Conservation (phyloP, 805 yeast species). For the Yamadazyma kitorensis region DNA sequence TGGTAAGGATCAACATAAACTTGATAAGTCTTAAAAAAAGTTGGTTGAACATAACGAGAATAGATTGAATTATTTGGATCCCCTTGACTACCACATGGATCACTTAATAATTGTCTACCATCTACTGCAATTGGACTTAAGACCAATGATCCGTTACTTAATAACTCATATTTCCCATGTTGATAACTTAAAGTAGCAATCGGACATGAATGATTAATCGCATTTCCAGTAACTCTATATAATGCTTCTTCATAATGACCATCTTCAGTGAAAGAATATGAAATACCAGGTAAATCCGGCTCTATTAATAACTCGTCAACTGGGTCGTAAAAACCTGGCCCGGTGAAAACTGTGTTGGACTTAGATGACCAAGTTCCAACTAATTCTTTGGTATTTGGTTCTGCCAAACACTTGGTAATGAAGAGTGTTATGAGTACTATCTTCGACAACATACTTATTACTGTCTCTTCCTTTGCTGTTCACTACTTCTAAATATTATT, state of each 20-base stretch:
- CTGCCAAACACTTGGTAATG: too few relatives aligned
- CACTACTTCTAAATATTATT: too few relatives aligned
- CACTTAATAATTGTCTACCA: conserved; percentile 86
- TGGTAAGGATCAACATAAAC: conserved; percentile 73
- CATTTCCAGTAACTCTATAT: conserved; percentile 72
- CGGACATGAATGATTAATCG: conserved; percentile 78
- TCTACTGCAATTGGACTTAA: conserved; percentile 79
- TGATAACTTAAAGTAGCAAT: conserved; percentile 79
- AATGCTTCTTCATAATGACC: conserved; percentile 89
- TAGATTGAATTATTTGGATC: conserved; percentile 48
- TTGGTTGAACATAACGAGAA: conserved; percentile 68
- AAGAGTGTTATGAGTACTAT: too few relatives aligned
- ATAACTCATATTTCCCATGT: conserved; percentile 76
- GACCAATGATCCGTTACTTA: conserved; percentile 62
- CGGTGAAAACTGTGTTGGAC: conserved; percentile 91
- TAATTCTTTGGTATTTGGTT: conserved; percentile 43
- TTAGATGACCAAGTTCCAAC: conserved; percentile 96
- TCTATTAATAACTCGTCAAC: conserved; percentile 91
- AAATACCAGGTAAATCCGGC: conserved; percentile 93
- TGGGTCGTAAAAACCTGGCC: conserved; percentile 95
- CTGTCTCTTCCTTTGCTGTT: too few relatives aligned
- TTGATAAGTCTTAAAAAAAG: conserved; percentile 53
- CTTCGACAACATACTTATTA: too few relatives aligned
- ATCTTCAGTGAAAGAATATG: conserved; percentile 89
- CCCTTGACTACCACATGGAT: conserved; percentile 62